phyloP scores from a whole-genome alignment of 495 filamentous ascomycete genomes.

The Cairneyella variabilis region DNA sequence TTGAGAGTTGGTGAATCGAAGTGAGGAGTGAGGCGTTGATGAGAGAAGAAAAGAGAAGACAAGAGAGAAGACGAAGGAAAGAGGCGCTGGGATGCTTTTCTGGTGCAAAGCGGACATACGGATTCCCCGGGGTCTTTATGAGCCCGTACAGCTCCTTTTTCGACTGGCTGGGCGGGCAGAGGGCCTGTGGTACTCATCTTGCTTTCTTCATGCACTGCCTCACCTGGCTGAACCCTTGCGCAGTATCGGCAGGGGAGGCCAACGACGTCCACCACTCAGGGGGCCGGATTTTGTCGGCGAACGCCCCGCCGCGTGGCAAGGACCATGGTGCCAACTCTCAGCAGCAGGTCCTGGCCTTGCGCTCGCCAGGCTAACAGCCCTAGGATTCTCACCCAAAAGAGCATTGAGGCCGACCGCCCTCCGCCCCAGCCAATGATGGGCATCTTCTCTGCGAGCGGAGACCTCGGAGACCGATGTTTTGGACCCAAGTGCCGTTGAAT shows the following conservation, averaged over 20 bases:
- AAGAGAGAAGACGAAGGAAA: too few species aligned
- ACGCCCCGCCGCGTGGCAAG: conserved; percentile 6
- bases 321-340: conserved; percentile 1
- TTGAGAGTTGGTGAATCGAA: not conserved
- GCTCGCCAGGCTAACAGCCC: conserved; percentile 1
- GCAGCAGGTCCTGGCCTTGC: not conserved
- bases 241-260: too few species aligned
- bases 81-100: not conserved
- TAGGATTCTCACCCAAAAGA: too few species aligned
- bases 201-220: conserved; percentile 8
- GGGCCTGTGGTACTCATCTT: too few species aligned
- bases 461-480: too few species aligned
- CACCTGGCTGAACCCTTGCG: too few species aligned
- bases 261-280: not conserved
- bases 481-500: too few species aligned
- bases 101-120: not conserved
- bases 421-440: too few species aligned
- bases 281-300: not conserved
- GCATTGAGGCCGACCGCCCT: too few species aligned
- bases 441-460: too few species aligned
- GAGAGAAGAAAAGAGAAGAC: too few species aligned
- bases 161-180: conserved; percentile 1
- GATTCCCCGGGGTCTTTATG: not conserved
- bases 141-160: not conserved
- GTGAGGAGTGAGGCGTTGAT: not conserved